Conservation (phyloP, 2,329 filamentous ascomycete species). For the Calonectria pseudoturangicola region DNA sequence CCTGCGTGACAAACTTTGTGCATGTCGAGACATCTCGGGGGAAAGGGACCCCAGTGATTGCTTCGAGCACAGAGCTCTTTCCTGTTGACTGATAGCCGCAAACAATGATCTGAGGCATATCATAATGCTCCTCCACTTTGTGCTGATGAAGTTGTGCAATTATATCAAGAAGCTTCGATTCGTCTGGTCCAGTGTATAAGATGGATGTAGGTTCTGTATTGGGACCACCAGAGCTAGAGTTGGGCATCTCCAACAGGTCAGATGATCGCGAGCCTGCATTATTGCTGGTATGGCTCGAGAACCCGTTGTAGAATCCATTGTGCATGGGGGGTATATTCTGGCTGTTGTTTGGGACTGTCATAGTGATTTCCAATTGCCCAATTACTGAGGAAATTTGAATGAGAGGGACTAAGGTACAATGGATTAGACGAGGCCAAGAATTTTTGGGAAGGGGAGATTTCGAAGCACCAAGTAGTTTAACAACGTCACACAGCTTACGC, state of each 20-base stretch:
- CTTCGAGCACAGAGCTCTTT: slow-evolving; percentile 79
- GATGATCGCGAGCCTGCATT: not conserved
- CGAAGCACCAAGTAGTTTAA: not conserved
- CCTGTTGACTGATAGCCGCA: slow-evolving; percentile 77
- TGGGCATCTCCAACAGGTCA: not conserved
- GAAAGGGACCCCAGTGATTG: slow-evolving; percentile 76
- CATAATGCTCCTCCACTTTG: slow-evolving; percentile 18
- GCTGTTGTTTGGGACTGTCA: not conserved
- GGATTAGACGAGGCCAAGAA: not conserved
- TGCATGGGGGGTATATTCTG: not conserved
- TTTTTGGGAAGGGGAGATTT: not conserved
- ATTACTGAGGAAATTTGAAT: not conserved
- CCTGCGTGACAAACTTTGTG: slow-evolving; percentile 77
- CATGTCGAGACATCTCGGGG: slow-evolving; percentile 74
- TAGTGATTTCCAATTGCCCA: not conserved
- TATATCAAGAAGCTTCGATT: not conserved
- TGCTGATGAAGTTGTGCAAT: not conserved
- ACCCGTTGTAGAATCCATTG: not conserved
- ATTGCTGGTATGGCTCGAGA: not conserved
- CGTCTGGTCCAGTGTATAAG: not conserved
- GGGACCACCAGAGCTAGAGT: not conserved
- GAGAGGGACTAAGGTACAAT: not conserved
- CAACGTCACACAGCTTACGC: not conserved
- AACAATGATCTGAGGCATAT: slow-evolving; percentile 68
- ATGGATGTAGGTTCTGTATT: not conserved